phyloP scores from a whole-genome alignment of 805 yeast genomes.

The Wickerhamiella domercqiae region DNA sequence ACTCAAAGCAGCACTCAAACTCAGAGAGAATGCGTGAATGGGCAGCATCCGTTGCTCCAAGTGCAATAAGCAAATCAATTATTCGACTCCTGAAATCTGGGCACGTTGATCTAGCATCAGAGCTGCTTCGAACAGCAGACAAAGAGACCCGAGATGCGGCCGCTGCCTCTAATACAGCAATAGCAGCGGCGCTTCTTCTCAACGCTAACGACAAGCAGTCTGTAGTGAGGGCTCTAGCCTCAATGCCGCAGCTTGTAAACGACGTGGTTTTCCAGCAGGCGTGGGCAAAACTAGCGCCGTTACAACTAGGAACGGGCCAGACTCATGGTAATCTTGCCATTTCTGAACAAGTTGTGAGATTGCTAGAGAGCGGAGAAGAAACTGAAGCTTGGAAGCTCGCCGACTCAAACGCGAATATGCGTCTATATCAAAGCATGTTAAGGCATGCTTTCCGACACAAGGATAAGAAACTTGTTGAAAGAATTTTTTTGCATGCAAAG shows the following conservation, averaged over 20 bases:
- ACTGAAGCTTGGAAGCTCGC: background rate
- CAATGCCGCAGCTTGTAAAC: background rate
- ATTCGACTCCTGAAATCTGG: background rate
- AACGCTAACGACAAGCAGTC: background rate
- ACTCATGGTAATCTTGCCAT: too few species aligned
- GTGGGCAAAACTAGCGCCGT: background rate
- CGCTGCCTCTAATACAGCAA: too few species aligned
- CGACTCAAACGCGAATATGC: too few species aligned
- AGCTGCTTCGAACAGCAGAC: too few species aligned
- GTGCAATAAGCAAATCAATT: background rate
- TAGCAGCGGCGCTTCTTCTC: background rate
- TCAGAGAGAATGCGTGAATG: background rate
- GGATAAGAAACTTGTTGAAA: too few species aligned
- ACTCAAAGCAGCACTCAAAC: background rate
- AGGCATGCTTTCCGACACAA: too few species aligned
- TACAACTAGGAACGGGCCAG: background rate
- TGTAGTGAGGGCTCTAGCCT: background rate
- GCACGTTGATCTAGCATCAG: background rate
- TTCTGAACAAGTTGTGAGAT: background rate
- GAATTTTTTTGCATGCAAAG: too few species aligned
- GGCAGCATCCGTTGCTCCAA: background rate
- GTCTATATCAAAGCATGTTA: too few species aligned
- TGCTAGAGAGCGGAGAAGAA: background rate
- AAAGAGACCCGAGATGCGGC: too few species aligned
- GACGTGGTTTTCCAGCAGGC: background rate